Conservation (phyloP, 2,329 filamentous ascomycete species). For the Diplodia mutila region DNA sequence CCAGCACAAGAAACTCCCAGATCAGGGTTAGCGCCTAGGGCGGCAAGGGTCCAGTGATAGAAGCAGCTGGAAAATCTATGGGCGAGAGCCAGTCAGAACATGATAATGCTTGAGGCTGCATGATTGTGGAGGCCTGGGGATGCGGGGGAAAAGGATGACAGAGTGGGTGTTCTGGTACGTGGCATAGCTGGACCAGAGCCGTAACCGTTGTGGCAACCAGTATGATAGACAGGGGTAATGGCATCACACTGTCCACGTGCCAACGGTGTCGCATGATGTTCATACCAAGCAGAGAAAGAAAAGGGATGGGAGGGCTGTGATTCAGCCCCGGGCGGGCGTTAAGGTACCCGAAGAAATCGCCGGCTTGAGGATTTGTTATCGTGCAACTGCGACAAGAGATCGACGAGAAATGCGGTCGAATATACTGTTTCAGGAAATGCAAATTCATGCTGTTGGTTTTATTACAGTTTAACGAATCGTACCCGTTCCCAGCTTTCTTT, state of each 20-base stretch:
- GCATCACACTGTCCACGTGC: conserved; percentile 4
- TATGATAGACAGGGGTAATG: background rate
- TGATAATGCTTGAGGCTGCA: background rate
- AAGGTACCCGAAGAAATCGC: background rate
- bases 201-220: background rate
- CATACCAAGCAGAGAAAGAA: background rate
- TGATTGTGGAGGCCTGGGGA: background rate
- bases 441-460: background rate
- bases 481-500: background rate
- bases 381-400: background rate
- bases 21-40: conserved; percentile 17
- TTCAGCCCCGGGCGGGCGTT: background rate
- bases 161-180: background rate
- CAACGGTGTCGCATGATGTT: conserved; percentile 1
- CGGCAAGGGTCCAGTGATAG: background rate
- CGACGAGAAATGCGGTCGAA: background rate
- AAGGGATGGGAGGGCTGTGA: background rate
- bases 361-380: background rate
- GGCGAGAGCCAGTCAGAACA: background rate
- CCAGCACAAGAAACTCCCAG: conserved; percentile 12
- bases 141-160: background rate
- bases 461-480: background rate
- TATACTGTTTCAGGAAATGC: background rate
- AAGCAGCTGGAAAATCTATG: background rate
- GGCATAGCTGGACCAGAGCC: background rate